These are phyloP conservation scores for Penicillium salamii DNA, from an alignment of 495 filamentous ascomycete species.

Conservation along the genomic window DNA sequence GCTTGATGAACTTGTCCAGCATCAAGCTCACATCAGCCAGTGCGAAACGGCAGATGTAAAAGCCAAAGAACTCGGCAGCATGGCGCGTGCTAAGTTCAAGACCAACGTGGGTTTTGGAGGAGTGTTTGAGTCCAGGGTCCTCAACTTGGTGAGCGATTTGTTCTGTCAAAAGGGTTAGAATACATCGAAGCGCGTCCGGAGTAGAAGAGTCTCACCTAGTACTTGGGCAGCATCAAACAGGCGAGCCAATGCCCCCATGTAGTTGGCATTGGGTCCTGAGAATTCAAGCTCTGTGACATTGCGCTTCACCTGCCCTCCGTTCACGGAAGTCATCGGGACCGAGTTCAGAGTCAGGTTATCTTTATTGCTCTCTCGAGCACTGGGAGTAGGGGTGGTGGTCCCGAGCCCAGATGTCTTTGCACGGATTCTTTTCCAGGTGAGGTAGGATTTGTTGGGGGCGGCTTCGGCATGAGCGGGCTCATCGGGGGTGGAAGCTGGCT, in stretches of 20 bases:
- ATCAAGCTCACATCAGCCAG: conserved; percentile 79
- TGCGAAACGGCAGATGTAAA: conserved; percentile 93
- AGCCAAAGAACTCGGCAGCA: conserved; percentile 96
- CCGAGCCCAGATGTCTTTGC: conserved; percentile 74
- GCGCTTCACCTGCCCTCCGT: conserved; percentile 62
- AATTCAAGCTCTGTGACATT: conserved; percentile 68
- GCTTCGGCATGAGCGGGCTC: conserved; percentile 38
- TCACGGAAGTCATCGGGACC: conserved; percentile 73
- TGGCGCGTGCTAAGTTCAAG: conserved; percentile 90
- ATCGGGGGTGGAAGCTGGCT: conserved; percentile 50
- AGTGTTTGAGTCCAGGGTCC: conserved; percentile 83
- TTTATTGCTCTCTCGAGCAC: conserved; percentile 49
- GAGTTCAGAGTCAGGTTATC: conserved; percentile 65
- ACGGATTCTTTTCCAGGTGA: conserved; percentile 84
- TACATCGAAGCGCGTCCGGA: not conserved
- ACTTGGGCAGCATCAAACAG: conserved; percentile 94
- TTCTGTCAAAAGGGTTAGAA: conserved; percentile 56
- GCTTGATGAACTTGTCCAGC: conserved; percentile 96
- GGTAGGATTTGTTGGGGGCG: conserved; percentile 60
- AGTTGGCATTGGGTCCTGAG: conserved; percentile 79
- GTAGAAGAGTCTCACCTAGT: conserved; percentile 65
- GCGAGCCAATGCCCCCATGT: conserved; percentile 86
- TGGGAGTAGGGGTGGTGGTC: conserved; percentile 28
- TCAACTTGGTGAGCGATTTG: conserved; percentile 96
- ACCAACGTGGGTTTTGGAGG: conserved; percentile 82